Evolutionary conservation across 441 rosid genomes (phyloP).

Genomic region (Populus trichocarpa): DNA sequence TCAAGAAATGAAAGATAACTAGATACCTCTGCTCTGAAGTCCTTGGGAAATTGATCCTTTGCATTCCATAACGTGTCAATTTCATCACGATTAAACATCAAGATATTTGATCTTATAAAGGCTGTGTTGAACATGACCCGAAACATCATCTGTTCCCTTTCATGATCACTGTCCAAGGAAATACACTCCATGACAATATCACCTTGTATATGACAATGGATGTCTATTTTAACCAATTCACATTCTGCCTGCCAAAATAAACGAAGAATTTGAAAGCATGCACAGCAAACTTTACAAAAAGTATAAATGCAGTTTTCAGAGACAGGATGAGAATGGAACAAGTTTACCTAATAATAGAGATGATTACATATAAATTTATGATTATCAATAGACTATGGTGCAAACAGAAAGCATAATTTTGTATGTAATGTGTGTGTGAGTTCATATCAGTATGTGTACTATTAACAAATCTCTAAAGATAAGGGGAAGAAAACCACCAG

Average conservation of each 20-base stretch:
- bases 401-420: no score
- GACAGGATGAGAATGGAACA: background rate
- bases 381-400: no score
- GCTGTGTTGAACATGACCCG: slow-evolving; percentile 89
- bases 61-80: slow-evolving; percentile 76
- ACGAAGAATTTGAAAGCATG: slow-evolving; percentile 24
- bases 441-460: no score
- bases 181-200: slow-evolving; percentile 93
- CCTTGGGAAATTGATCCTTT: slow-evolving; percentile 68
- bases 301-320: background rate
- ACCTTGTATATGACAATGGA: slow-evolving; percentile 75
- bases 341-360: no score
- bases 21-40: slow-evolving; percentile 83
- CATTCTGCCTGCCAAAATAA: slow-evolving; percentile 66
- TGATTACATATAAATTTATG: no score
- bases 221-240: slow-evolving; percentile 73
- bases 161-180: slow-evolving; percentile 54
- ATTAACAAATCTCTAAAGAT: background rate
- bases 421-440: no score
- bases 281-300: background rate
- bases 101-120: slow-evolving; percentile 70
- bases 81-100: slow-evolving; percentile 76
- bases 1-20: slow-evolving; percentile 5
- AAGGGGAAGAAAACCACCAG: no score
- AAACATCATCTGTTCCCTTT: slow-evolving; percentile 79